These are phyloP conservation scores for Yamadazyma atmosphaerica DNA, from an alignment of 1,139 yeast species.

Conservation along the genomic window DNA sequence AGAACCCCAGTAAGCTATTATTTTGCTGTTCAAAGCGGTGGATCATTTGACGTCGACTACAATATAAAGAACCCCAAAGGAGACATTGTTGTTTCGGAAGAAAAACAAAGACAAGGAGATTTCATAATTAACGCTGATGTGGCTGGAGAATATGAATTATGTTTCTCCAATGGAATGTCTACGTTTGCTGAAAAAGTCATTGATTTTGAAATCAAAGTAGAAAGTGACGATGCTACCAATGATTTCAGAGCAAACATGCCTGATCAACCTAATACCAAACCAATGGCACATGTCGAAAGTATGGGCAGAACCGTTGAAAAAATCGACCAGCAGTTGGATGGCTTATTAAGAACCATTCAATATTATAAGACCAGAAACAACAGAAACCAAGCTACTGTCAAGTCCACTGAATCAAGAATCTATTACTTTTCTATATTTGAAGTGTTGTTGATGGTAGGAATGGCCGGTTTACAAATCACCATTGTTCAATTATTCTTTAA, in stretches of 20 bases:
- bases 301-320: conserved; percentile 57
- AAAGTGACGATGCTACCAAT: conserved; percentile 50
- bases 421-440: conserved; percentile 83
- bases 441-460: conserved; percentile 76
- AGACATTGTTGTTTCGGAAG: conserved; percentile 55
- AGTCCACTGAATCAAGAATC: conserved; percentile 83
- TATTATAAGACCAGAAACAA: conserved; percentile 91
- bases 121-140: conserved; percentile 68
- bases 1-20: conserved; percentile 73
- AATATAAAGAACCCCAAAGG: conserved; percentile 69
- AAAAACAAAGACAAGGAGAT: conserved; percentile 82
- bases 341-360: conserved; percentile 64
- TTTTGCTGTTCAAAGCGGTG: conserved; percentile 93
- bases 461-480: conserved; percentile 82
- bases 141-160: conserved; percentile 87
- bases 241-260: conserved; percentile 68
- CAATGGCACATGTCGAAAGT: conserved; percentile 59
- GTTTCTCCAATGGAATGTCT: conserved; percentile 86
- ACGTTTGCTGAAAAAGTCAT: conserved; percentile 85
- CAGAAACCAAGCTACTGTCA: conserved; percentile 90
- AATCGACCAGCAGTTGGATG: conserved; percentile 69
- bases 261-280: conserved; percentile 55
- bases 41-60: conserved; percentile 82
- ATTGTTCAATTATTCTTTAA: conserved; percentile 86
- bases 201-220: conserved; percentile 78